Evolutionary conservation across 257 asterid species (phyloP).

Genomic region (Coffea eugenioides): DNA sequence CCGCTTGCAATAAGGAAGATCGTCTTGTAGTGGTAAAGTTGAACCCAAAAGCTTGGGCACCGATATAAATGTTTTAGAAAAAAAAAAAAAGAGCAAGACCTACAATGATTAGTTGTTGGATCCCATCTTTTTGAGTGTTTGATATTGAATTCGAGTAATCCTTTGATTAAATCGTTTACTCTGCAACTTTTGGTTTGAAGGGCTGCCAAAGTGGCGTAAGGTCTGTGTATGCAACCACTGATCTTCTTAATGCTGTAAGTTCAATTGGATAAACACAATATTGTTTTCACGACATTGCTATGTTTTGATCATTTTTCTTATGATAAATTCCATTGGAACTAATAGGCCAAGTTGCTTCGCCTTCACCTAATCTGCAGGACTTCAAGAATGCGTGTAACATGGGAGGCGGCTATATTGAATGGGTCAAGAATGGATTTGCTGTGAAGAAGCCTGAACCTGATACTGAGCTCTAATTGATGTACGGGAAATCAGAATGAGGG

Average conservation of each 20-base stretch:
- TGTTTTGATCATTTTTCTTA: background rate
- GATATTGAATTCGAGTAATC: no score
- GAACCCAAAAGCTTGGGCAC: no score
- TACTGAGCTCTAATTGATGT: conserved; percentile 24
- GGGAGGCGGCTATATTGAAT: conserved; percentile 74
- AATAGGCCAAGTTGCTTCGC: background rate
- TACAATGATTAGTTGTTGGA: no score
- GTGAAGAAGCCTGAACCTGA: conserved; percentile 34
- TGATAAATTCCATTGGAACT: background rate
- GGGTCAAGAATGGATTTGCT: conserved; percentile 55
- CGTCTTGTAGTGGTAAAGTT: conserved; percentile 62
- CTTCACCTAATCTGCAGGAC: conserved; percentile 34
- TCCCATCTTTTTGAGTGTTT: no score
- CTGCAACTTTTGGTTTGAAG: conserved; percentile 28
- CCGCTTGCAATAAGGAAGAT: conserved; percentile 50
- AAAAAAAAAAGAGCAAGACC: no score
- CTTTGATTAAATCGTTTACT: no score
- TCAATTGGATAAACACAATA: background rate
- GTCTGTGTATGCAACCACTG: conserved; percentile 64
- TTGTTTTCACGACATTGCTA: background rate
- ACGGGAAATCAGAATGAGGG: background rate
- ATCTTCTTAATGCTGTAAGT: conserved; percentile 71
- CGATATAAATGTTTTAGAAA: no score
- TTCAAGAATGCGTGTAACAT: conserved; percentile 64
- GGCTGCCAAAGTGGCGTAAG: conserved; percentile 91